Evolutionary conservation across 2,329 filamentous ascomycete species (phyloP).

Genomic region (Aspergillus eucalypticola): DNA sequence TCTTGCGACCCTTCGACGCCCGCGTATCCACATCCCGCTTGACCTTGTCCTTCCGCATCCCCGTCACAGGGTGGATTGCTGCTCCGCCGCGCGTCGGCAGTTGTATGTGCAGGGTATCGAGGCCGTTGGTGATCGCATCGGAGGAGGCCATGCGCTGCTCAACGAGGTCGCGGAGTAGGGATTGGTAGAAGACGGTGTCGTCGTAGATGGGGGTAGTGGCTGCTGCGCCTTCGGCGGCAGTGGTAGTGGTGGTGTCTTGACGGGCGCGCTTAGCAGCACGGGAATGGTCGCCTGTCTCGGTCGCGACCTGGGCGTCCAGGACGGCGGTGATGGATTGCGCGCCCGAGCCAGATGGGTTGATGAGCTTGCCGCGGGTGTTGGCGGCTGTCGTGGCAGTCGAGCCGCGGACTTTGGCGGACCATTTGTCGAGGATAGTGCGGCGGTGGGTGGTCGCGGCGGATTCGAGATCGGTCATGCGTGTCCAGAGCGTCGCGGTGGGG

Average conservation of each 20-base stretch:
- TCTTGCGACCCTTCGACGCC: slow-evolving; percentile 90
- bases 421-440: slow-evolving; percentile 78
- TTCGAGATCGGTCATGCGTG: slow-evolving; percentile 68
- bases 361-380: slow-evolving; percentile 61
- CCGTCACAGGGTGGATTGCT: slow-evolving; percentile 41
- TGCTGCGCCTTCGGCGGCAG: neutral
- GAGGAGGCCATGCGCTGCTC: slow-evolving; percentile 77
- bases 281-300: slow-evolving; percentile 31
- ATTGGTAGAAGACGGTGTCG: slow-evolving; percentile 91
- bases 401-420: slow-evolving; percentile 76
- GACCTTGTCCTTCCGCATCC: slow-evolving; percentile 61
- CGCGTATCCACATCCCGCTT: slow-evolving; percentile 87
- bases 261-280: slow-evolving; percentile 36
- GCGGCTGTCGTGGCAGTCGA: slow-evolving; percentile 53
- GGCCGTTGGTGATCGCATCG: slow-evolving; percentile 48
- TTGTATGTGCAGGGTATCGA: slow-evolving; percentile 39
- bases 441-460: slow-evolving; percentile 60
- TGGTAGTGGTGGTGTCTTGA: slow-evolving; percentile 3
- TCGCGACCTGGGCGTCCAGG: slow-evolving; percentile 47
- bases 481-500: slow-evolving; percentile 69
- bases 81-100: slow-evolving; percentile 37
- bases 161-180: slow-evolving; percentile 88
- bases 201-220: slow-evolving; percentile 67
- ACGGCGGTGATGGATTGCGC: slow-evolving; percentile 54
- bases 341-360: slow-evolving; percentile 51